A percentile compares a stretch with the other conserved stretches of the same genome.
phyloP scores from a whole-genome alignment of 2,329 filamentous ascomycete species.

The Aspergillus ruber region DNA sequence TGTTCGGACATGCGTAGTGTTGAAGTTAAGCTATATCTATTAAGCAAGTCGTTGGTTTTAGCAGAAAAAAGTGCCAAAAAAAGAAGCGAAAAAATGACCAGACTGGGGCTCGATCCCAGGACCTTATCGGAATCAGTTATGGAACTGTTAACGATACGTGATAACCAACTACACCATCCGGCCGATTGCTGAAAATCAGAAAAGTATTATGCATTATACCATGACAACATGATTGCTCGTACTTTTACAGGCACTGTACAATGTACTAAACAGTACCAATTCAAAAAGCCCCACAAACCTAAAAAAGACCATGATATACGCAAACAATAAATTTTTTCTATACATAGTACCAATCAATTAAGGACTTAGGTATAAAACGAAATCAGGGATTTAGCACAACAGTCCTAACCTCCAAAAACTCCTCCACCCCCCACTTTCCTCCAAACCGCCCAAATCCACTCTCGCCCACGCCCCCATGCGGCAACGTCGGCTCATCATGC shows the following conservation, averaged over 20 bases:
- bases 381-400: slow-evolving; percentile 49
- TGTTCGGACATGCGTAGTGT: neutral
- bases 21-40: no score
- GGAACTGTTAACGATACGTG: slow-evolving; percentile 17
- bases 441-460: slow-evolving; percentile 57
- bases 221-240: no score
- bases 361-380: no score
- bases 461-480: slow-evolving; percentile 57
- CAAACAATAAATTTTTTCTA: no score
- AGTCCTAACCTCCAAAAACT: slow-evolving; percentile 56
- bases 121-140: neutral
- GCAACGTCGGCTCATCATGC: slow-evolving; percentile 37
- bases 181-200: slow-evolving; percentile 12
- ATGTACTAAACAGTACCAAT: no score
- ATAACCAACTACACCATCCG: slow-evolving; percentile 30
- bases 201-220: no score
- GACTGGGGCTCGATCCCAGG: slow-evolving; percentile 2
- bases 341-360: no score
- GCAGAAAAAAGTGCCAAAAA: neutral
- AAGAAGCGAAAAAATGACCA: neutral
- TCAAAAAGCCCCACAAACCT: no score
- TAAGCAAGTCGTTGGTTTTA: neutral
- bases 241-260: no score
- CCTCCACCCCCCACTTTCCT: slow-evolving; percentile 43
- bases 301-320: no score